Conservation (phyloP, 2,329 filamentous ascomycete genomes). For the Xylariaceae sp. region DNA sequence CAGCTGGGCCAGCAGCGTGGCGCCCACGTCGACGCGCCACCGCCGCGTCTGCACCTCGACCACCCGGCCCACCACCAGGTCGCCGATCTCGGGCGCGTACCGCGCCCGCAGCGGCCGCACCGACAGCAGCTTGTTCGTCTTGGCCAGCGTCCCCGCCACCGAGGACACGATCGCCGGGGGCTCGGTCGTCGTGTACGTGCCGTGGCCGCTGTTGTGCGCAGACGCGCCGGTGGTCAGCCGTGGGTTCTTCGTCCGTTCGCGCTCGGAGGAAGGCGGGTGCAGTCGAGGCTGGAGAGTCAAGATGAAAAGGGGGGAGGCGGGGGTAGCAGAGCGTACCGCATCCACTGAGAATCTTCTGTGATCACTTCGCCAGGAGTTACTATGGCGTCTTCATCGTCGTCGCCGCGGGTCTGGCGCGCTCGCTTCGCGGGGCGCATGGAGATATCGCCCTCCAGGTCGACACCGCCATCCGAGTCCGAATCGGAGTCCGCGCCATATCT, state of each 20-base stretch:
- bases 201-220: slow-evolving; percentile 66
- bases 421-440: slow-evolving; percentile 37
- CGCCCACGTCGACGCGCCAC: slow-evolving; percentile 93
- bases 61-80: slow-evolving; percentile 88
- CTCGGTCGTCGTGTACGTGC: slow-evolving; percentile 65
- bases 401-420: slow-evolving; percentile 23
- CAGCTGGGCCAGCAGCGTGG: slow-evolving; percentile 75
- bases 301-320: background rate
- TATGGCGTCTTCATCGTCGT: slow-evolving; percentile 46
- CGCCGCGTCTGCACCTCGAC: slow-evolving; percentile 87
- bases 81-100: slow-evolving; percentile 93
- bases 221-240: too few relatives aligned
- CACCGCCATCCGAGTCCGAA: slow-evolving; percentile 34
- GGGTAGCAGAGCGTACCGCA: slow-evolving; percentile 50
- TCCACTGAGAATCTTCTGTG: slow-evolving; percentile 92
- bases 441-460: slow-evolving; percentile 36
- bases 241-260: too few relatives aligned
- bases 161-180: slow-evolving; percentile 74
- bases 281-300: background rate
- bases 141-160: slow-evolving; percentile 80
- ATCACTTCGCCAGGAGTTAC: slow-evolving; percentile 86
- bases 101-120: slow-evolving; percentile 84
- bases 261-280: slow-evolving; percentile 3
- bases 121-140: slow-evolving; percentile 94
- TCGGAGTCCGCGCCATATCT: slow-evolving; percentile 7